phyloP scores from a whole-genome alignment of 176 grass and related monocot genomes.

The Metroxylon sagu region DNA sequence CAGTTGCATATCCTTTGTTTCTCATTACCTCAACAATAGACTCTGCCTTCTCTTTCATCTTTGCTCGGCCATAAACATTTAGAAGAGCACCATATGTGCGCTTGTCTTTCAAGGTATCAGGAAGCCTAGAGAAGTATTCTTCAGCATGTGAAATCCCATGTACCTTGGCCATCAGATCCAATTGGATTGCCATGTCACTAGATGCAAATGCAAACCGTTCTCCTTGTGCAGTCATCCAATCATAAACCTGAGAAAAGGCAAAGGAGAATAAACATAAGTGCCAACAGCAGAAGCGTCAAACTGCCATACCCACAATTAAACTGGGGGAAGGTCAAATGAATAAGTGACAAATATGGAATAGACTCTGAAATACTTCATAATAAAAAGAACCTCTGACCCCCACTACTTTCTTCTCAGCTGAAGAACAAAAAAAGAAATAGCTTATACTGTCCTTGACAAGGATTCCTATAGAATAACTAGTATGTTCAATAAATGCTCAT shows the following conservation, averaged over 20 bases:
- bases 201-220: conserved; percentile 47
- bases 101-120: conserved; percentile 68
- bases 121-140: conserved; percentile 57
- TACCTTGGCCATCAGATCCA: conserved; percentile 83
- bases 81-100: conserved; percentile 74
- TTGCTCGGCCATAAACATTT: conserved; percentile 72
- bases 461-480: too few relatives aligned
- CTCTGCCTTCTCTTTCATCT: conserved; percentile 71
- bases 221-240: conserved; percentile 67
- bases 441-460: too few relatives aligned
- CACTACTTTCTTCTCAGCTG: too few relatives aligned
- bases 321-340: too few relatives aligned
- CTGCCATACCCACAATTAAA: too few relatives aligned
- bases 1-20: conserved; percentile 49
- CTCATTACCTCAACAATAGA: conserved; percentile 50
- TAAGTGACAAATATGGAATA: too few relatives aligned
- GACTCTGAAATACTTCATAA: too few relatives aligned
- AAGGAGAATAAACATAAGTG: background rate
- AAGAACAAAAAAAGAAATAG: too few relatives aligned
- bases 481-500: too few relatives aligned
- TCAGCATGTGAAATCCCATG: conserved; percentile 49
- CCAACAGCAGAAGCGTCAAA: background rate
- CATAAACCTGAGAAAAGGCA: conserved; percentile 45
- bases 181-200: conserved; percentile 74
- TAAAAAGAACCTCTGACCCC: too few relatives aligned